A percentile compares a stretch with the other conserved stretches of the same genome.
phyloP scores from a whole-genome alignment of 108 stramenopile species.

The Nitzschia sp. region DNA sequence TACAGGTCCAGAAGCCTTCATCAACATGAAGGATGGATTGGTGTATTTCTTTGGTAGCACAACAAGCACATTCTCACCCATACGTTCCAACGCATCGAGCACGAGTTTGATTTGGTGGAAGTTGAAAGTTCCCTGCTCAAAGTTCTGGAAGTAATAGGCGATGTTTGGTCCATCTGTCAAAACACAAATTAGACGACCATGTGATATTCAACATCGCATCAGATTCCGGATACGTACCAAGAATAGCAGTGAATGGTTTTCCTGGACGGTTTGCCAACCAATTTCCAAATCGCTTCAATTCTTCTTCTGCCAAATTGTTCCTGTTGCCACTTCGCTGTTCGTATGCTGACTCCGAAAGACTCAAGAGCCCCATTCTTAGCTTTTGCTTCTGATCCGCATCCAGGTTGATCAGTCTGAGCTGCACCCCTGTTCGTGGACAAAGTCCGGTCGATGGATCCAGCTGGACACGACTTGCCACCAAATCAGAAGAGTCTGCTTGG shows the following conservation, averaged over 20 bases:
- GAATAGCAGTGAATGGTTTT: conserved; percentile 77
- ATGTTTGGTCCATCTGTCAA: conserved; percentile 71
- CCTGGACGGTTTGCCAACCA: conserved; percentile 71
- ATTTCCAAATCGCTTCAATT: conserved; percentile 57
- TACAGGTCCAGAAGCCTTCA: conserved; percentile 18
- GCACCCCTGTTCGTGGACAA: conserved; percentile 62
- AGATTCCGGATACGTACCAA: conserved; percentile 39
- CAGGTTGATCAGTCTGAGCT: conserved; percentile 65
- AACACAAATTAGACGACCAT: background rate
- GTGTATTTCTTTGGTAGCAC: conserved; percentile 31
- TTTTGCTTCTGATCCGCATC: conserved; percentile 56
- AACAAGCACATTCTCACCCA: conserved; percentile 77
- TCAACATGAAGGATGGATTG: conserved; percentile 19
- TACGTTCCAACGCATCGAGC: conserved; percentile 62
- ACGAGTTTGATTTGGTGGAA: conserved; percentile 69
- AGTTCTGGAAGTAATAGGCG: conserved; percentile 84
- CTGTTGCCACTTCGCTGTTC: conserved; percentile 39
- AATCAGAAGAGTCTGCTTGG: conserved; percentile 48
- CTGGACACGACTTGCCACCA: conserved; percentile 57
- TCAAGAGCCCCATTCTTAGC: conserved; percentile 48
- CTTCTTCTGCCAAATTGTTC: conserved; percentile 33
- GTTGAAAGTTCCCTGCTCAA: conserved; percentile 64
- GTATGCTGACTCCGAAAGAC: conserved; percentile 46
- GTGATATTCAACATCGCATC: no score
- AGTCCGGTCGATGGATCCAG: conserved; percentile 57